Base-by-base conservation (phyloP, 768 basidiomycete species). In the Holtermannia corniformis region DNA sequence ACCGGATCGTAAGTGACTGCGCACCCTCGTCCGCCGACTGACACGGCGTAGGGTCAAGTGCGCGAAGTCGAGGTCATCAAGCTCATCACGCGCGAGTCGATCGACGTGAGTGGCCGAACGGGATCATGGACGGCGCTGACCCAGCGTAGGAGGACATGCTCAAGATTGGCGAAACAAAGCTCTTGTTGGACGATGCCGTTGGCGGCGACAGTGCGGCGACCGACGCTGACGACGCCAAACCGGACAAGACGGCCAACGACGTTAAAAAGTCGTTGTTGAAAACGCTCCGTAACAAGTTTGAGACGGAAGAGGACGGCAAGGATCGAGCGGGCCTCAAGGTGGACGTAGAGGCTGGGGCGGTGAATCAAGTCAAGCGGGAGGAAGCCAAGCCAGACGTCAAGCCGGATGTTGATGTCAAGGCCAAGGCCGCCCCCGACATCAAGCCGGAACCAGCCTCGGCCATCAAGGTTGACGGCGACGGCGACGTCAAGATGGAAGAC, bases 31-130 rank as follows among this genome's bases (percentile, higher is more conserved):
- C n/a, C 46, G n/a, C 32, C 43, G 19, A 47, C 41, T 24, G 16
- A 24, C 54, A 63, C n/a, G n/a, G n/a, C n/a, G n/a, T n/a, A n/a
- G 62, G 70, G 70, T 32, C 70, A 72, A 62, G 68, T 68, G 44
- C 82, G 84, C 47, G 84, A 93, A 59, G 93, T 97, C 10, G 89
- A 93, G 26, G 89, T 97, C 5, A 81, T 96, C 66, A 95, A 93
- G 68, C 78, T 97, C 11, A 89, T 97, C 59, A 85, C 89, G 1
- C 83, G 80, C 55, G 86, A 84, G 2, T 91, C 89, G 1, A 93
- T 96, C 54, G 92, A 96, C 56, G 74, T 72, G 50, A 44, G 65
- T 54, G 5, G 25, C 47, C 3, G 40, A 21, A 5, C 23, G 13
- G 13, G 23, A 44, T 21, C 11, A 11, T 14, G 41, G 22, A 4